A percentile compares a stretch with the other conserved stretches of the same genome.
phyloP scores from a whole-genome alignment of 352 stramenopile genomes.

The Thalassiosira hispida region DNA sequence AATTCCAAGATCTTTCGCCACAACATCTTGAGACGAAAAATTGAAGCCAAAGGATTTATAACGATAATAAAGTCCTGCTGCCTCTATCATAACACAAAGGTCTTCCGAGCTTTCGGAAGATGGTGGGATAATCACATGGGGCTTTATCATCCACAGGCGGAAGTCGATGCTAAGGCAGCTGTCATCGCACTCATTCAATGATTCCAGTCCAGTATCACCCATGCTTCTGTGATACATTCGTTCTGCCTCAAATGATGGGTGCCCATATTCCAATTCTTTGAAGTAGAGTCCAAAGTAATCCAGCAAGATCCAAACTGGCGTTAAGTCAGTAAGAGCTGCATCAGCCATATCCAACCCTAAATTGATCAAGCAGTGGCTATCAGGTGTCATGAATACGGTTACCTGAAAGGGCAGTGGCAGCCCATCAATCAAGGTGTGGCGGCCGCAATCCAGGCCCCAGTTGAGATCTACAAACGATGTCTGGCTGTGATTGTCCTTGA shows the following conservation, averaged over 20 bases:
- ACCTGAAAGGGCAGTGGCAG: slow-evolving; percentile 76
- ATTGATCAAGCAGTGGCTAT: slow-evolving; percentile 79
- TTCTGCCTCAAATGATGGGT: slow-evolving; percentile 74
- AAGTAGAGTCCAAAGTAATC: slow-evolving; percentile 85
- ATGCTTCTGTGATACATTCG: slow-evolving; percentile 33
- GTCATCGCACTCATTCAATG: slow-evolving; percentile 25
- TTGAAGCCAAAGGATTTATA: slow-evolving; percentile 66
- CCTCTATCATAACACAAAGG: slow-evolving; percentile 56
- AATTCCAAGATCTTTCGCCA: slow-evolving; percentile 70
- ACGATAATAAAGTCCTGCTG: slow-evolving; percentile 75
- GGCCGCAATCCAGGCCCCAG: slow-evolving; percentile 76
- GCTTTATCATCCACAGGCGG: slow-evolving; percentile 67
- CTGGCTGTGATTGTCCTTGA: slow-evolving; percentile 24
- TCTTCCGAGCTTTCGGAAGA: slow-evolving; percentile 14
- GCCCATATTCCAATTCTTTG: slow-evolving; percentile 72
- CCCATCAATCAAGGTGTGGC: slow-evolving; percentile 61
- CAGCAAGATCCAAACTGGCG: slow-evolving; percentile 76
- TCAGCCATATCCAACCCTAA: slow-evolving; percentile 70
- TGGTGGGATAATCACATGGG: slow-evolving; percentile 57
- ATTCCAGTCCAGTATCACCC: slow-evolving; percentile 21
- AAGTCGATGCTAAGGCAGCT: slow-evolving; percentile 80
- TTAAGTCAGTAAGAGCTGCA: slow-evolving; percentile 68
- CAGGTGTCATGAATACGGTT: slow-evolving; percentile 82
- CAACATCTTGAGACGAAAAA: slow-evolving; percentile 78
- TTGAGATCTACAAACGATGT: slow-evolving; percentile 66